Evolutionary conservation across 257 asterid species (phyloP).

Genomic region (Lavandula angustifolia): DNA sequence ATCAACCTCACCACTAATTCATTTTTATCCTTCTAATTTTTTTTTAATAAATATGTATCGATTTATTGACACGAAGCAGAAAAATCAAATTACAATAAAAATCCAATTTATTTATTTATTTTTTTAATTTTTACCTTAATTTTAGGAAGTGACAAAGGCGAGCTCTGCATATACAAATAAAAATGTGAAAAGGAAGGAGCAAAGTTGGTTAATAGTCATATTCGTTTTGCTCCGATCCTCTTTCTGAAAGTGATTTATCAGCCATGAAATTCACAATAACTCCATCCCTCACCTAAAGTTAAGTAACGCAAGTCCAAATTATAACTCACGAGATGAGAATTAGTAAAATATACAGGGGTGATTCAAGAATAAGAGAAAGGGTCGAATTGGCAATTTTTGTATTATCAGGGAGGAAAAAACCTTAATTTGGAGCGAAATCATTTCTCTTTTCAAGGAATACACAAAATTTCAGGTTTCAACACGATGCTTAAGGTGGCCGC

Average conservation of each 20-base stretch:
- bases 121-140: background rate
- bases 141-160: background rate
- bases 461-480: no score
- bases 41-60: background rate
- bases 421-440: no score
- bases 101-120: background rate
- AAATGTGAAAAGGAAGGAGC: constrained; percentile 34
- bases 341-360: background rate
- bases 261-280: constrained; percentile 30
- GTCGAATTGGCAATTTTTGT: no score
- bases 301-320: background rate
- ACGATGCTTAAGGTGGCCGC: no score
- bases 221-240: constrained; percentile 37
- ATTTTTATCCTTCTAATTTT: constrained; percentile 7
- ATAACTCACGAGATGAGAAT: background rate
- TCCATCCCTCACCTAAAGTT: constrained; percentile 31
- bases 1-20: constrained; percentile 41
- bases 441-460: no score
- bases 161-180: constrained; percentile 5
- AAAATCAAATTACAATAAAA: background rate
- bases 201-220: constrained; percentile 44
- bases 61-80: background rate
- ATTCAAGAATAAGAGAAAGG: no score
- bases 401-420: no score
- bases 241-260: constrained; percentile 41